These are phyloP conservation scores for Ophiocordyceps polyrhachis-furcata DNA, from an alignment of 2,329 filamentous ascomycete species.

Conservation along the genomic window DNA sequence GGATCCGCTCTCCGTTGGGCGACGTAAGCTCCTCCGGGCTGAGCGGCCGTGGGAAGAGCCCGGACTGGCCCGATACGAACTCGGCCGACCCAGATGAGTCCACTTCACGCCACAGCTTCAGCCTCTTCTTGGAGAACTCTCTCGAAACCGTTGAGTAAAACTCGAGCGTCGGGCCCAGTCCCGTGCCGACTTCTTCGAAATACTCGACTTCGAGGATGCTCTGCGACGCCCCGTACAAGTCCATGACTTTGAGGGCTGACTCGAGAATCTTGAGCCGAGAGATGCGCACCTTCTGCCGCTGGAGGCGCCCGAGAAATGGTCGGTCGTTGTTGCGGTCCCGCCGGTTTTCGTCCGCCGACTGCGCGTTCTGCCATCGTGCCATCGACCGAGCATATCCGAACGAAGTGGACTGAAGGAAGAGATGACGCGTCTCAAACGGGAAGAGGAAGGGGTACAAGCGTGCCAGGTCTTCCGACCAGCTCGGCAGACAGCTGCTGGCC, in stretches of 20 bases:
- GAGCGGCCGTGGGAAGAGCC: slow-evolving; percentile 83
- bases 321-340: slow-evolving; percentile 77
- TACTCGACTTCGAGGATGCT: slow-evolving; percentile 96
- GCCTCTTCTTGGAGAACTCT: slow-evolving; percentile 92
- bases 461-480: slow-evolving; percentile 89
- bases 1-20: slow-evolving; percentile 69
- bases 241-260: slow-evolving; percentile 96
- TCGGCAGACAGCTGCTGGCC: slow-evolving; percentile 86
- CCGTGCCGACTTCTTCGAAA: slow-evolving; percentile 95
- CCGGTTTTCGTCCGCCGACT: slow-evolving; percentile 61
- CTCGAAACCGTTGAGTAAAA: slow-evolving; percentile 97
- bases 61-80: slow-evolving; percentile 67
- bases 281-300: slow-evolving; percentile 95
- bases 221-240: slow-evolving; percentile 89
- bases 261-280: slow-evolving; percentile 88
- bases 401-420: slow-evolving; percentile 94
- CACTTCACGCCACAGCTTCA: slow-evolving; percentile 90
- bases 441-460: slow-evolving; percentile 92
- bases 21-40: slow-evolving; percentile 54
- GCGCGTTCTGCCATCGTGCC: slow-evolving; percentile 90
- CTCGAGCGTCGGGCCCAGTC: slow-evolving; percentile 83
- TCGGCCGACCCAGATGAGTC: slow-evolving; percentile 56
- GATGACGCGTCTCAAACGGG: slow-evolving; percentile 88
- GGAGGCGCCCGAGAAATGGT: slow-evolving; percentile 75
- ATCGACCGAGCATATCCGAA: slow-evolving; percentile 97